Base-by-base conservation (phyloP, 257 asterid genomes). In the Solanum chaucha region DNA sequence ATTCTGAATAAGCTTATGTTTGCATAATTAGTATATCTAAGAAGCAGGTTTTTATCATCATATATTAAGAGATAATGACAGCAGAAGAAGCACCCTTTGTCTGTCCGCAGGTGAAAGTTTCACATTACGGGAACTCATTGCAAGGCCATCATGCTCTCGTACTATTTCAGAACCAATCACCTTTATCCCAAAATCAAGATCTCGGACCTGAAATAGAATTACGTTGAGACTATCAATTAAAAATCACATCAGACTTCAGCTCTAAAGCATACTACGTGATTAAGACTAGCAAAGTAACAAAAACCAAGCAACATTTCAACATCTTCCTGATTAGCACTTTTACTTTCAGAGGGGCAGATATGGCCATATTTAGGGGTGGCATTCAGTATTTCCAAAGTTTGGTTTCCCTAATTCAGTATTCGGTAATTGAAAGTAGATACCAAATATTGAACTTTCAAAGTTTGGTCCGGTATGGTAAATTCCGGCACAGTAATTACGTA, bases 121-220 rank as follows among this genome's bases (percentile, higher is more conserved):
- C 91, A 94, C 98, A 72, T 97, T 95, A n/a, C 98, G 94, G 35
- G 98, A 97, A 88, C 99, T 97, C 96, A 90, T 94, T n/a, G 99
- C 98, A 72, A 97, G 93, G 86, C 98, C 99, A 89, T 97, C 99
- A 4, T 90, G 87, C 34, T 94, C 98, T 26, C 99, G 93, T 44
- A 93, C 86, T 34, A 95, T 90, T 72, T 94, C 98, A 14, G 94
- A 91, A 28, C 99, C 99, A 73, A 97, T 89, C 87, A 95, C 91
- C 87, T 87, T 89, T 55, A 95, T 91, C 46, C 98, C 98, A 88
- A 94, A 95, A 89, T 96, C 99, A 71, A 97, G 96, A 93, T 97
- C 99, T 58, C 98, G 90, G 41, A 95, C 98, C 99, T 97, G 92
- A 90, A 91, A 87, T 35, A 46, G 40, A 80, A 26, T 26, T 24